These are phyloP conservation scores for Batrachochytrium dendrobatidis DNA, from an alignment of 371 early-diverging fungal genomes.

Conservation along the genomic window DNA sequence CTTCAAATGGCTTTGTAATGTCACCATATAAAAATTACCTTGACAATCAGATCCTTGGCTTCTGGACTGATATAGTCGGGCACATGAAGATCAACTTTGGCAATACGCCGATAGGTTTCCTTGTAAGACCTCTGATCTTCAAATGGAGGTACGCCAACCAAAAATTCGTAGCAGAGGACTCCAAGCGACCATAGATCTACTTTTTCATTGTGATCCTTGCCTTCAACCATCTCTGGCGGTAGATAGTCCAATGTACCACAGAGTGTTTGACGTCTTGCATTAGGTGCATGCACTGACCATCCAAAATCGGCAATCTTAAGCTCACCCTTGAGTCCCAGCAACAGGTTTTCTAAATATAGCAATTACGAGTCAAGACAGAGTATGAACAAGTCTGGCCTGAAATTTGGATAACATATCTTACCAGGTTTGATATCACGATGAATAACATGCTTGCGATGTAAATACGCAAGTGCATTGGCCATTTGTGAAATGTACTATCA, in stretches of 20 bases:
- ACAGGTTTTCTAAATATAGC: slow-evolving; percentile 91
- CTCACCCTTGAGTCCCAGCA: slow-evolving; percentile 77
- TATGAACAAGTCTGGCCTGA: not conserved
- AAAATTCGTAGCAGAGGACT: slow-evolving; percentile 93
- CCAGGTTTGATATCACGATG: slow-evolving; percentile 74
- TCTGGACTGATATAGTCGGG: slow-evolving; percentile 75
- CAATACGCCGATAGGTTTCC: slow-evolving; percentile 79
- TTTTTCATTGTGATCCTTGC: slow-evolving; percentile 70
- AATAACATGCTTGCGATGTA: slow-evolving; percentile 92
- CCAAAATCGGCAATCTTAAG: slow-evolving; percentile 98
- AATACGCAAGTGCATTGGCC: slow-evolving; percentile 76
- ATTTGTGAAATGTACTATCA: slow-evolving; percentile 92
- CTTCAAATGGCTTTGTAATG: not conserved
- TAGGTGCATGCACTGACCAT: slow-evolving; percentile 95
- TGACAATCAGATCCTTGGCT: slow-evolving; percentile 83
- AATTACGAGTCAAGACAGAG: not conserved
- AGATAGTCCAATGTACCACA: slow-evolving; percentile 99
- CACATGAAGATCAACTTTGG: slow-evolving; percentile 73
- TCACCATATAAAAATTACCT: slow-evolving; percentile 36
- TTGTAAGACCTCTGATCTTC: slow-evolving; percentile 60
- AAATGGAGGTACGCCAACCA: slow-evolving; percentile 95
- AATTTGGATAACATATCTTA: slow-evolving; percentile 4
- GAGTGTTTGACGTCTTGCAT: slow-evolving; percentile 72
- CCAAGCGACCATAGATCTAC: slow-evolving; percentile 99
- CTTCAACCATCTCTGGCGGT: slow-evolving; percentile 84